These are phyloP conservation scores for Galerina sulciceps DNA, from an alignment of 768 basidiomycete genomes.

Conservation along the genomic window DNA sequence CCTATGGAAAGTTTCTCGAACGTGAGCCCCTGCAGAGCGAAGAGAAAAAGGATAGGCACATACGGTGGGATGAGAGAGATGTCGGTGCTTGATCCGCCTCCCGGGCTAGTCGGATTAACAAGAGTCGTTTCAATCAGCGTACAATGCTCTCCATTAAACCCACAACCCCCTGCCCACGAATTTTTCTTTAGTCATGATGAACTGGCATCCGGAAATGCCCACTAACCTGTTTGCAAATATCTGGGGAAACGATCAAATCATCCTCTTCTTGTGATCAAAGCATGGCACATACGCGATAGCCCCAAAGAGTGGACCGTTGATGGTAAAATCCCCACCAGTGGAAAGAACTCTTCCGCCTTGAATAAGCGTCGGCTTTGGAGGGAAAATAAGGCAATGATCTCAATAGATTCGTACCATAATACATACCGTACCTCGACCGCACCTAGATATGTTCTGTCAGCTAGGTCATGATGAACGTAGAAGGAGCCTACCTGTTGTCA, in stretches of 20 bases:
- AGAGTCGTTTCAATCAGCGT: constrained; percentile 41
- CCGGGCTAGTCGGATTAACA: constrained; percentile 19
- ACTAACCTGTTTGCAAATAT: constrained; percentile 6
- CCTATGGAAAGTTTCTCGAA: constrained; percentile 11
- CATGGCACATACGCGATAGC: constrained; percentile 36
- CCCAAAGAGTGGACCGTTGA: constrained; percentile 24
- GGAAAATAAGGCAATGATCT: no score
- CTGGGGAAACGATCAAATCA: not conserved
- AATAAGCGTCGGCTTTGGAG: constrained; percentile 31
- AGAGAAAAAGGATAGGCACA: not conserved
- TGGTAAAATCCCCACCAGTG: constrained; percentile 14
- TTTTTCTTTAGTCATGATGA: not conserved
- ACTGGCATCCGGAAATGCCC: not conserved
- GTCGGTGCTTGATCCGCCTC: constrained; percentile 20
- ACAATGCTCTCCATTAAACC: constrained; percentile 28
- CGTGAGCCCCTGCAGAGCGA: not conserved
- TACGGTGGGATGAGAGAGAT: constrained; percentile 42
- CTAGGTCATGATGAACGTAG: constrained; percentile 3
- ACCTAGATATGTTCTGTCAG: constrained; percentile 19
- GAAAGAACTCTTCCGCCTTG: constrained; percentile 26
- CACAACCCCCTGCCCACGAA: constrained; percentile 24
- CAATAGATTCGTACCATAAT: not conserved
- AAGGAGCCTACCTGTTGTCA: constrained; percentile 37
- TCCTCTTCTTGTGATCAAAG: not conserved
- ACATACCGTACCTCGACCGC: constrained; percentile 38